Base-by-base conservation (phyloP, 2,329 filamentous ascomycete species). In the Hypoxylon sp. region DNA sequence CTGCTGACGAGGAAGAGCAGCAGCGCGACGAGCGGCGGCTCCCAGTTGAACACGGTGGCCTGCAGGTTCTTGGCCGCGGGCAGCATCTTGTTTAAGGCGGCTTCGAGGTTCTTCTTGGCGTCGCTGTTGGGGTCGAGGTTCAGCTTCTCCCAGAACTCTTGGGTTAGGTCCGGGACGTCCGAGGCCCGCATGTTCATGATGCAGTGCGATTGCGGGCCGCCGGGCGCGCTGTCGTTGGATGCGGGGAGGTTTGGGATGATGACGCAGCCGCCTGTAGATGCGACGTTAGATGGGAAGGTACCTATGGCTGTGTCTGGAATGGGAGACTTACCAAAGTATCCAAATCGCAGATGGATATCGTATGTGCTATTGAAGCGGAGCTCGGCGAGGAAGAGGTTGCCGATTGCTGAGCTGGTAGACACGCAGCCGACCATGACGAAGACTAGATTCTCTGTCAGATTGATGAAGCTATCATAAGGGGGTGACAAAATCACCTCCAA, bases 301-400 rank as follows among this genome's bases (percentile, higher is more conserved):
- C 8, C 15, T 37, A 15, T 3, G 7, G 32, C n/a, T n/a, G 32
- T 10, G 17, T 15, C 2, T n/a, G 13, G 34, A 39, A 15, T 39
- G 37, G 37, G 4, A 1, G 11, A 10, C 37, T 41, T 41, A 41
- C 37, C 37, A 41, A 41, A 41, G 37, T 41, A 41, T 7, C 37
- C 37, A 19, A 41, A 13, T n/a, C 37, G 37, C 1, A 41, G 37
- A 6, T 19, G 37, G 11, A 19, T 19, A 19, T 41, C 37, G 6
- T 41, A 41, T 8, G 37, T 41, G 6, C 8, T 7, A n/a, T 41
- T 41, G n/a, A 19, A 6, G 10, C 8, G n/a, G n/a, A 41, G 37
- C 11, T 41, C 37, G 37, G 37, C 37, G n/a, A 41, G 37, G 37
- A 41, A 41, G 37, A 41, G 37, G 37, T 41, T 19, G n/a, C 37